A percentile compares a stretch with the other conserved stretches of the same genome.
Conservation (phyloP, 2,329 filamentous ascomycete genomes). For the Ophiostoma triangulosporum region DNA sequence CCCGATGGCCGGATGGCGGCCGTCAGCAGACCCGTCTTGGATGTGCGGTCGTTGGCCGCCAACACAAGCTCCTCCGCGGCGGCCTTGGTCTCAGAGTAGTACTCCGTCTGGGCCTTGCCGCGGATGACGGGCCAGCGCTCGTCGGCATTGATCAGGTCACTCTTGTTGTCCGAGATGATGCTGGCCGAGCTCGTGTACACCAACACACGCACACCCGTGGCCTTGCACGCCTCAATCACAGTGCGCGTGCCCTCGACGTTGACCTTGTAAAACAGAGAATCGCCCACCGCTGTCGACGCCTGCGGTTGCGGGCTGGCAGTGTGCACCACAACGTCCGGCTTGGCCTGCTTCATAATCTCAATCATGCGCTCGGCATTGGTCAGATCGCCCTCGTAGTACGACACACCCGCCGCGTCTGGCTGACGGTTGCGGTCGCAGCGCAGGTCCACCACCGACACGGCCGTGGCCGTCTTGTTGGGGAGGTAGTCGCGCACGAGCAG, state of each 20-base stretch:
- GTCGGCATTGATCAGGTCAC: conserved; percentile 70
- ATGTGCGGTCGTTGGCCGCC: conserved; percentile 42
- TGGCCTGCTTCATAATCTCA: conserved; percentile 48
- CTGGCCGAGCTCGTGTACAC: conserved; percentile 88
- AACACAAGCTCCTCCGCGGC: conserved; percentile 73
- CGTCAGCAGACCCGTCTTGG: conserved; percentile 51
- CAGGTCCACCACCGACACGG: conserved; percentile 60
- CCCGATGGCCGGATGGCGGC: conserved; percentile 71
- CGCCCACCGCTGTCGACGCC: conserved; percentile 36
- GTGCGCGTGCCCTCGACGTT: conserved; percentile 79
- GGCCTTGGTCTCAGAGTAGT: conserved; percentile 87
- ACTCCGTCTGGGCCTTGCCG: conserved; percentile 57
- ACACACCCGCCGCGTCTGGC: conserved; percentile 37
- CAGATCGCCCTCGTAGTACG: conserved; percentile 68
- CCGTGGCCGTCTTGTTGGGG: conserved; percentile 21
- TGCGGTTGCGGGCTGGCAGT: conserved; percentile 61
- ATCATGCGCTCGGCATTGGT: conserved; percentile 50
- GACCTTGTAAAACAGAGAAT: conserved; percentile 60
- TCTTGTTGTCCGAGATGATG: conserved; percentile 68
- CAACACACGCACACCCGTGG: conserved; percentile 61
- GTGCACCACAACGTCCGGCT: conserved; percentile 78
- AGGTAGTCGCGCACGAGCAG: conserved; percentile 51
- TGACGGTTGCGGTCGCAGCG: conserved; percentile 57
- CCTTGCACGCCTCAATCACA: conserved; percentile 59
- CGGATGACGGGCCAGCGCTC: conserved; percentile 68